These are phyloP conservation scores for Teunomyces barrocoloradensis DNA, from an alignment of 805 yeast species.

Conservation along the genomic window DNA sequence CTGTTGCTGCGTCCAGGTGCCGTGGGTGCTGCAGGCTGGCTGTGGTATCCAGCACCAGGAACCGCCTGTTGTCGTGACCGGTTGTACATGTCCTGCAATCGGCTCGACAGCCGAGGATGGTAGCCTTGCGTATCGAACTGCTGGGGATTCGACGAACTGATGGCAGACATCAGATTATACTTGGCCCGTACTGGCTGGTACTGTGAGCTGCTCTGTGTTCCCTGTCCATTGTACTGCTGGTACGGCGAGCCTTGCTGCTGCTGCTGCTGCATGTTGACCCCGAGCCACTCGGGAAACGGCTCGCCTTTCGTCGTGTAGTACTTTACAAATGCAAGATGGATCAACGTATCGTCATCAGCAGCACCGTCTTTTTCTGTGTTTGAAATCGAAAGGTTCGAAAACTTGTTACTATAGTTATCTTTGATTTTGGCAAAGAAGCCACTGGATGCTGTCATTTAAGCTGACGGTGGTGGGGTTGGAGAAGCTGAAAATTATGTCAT, in stretches of 20 bases:
- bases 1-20: conserved; percentile 25
- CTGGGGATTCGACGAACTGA: not conserved
- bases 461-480: too few species aligned
- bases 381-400: conserved; percentile 34
- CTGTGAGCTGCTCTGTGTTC: conserved; percentile 11
- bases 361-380: conserved; percentile 38
- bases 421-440: conserved; percentile 33
- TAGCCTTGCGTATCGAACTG: conserved; percentile 13
- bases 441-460: not conserved
- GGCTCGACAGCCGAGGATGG: conserved; percentile 32
- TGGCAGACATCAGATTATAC: not conserved
- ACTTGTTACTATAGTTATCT: conserved; percentile 36
- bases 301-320: conserved; percentile 24
- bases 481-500: too few species aligned
- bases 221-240: conserved; percentile 1
- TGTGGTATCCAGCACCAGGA: conserved; percentile 31
- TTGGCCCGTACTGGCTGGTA: conserved; percentile 10
- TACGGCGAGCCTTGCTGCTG: conserved; percentile 9
- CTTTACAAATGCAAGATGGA: conserved; percentile 43
- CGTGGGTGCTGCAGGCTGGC: conserved; percentile 15
- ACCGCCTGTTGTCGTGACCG: conserved; percentile 37
- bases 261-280: conserved; percentile 20
- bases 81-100: conserved; percentile 40
- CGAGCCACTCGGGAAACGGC: conserved; percentile 47
- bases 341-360: conserved; percentile 36